Base-by-base conservation (phyloP, 108 stramenopile species). In the Nitzschia putrida region DNA sequence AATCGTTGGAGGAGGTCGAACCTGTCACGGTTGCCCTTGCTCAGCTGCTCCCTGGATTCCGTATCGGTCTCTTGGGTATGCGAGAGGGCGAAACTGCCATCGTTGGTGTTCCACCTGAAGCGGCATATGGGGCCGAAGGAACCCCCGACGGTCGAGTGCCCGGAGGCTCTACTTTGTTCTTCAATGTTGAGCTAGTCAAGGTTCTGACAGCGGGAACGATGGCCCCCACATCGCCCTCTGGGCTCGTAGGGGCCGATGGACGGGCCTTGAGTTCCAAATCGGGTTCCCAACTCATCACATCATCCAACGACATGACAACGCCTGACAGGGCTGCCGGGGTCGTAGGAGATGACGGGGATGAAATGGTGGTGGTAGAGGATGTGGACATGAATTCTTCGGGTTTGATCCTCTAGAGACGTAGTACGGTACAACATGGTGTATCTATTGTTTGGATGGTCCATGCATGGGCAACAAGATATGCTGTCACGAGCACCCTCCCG, bases 61-160 rank as follows among this genome's bases (percentile, higher is more conserved):
- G 79, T 61, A 80, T 85, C 7, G 92, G 88, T 59, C 68, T 93
- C 16, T 65, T 89, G 57, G 69, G 77, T 51, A 90, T 93, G 92
- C 86, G 84, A 63, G 80, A 93, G 69, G 92, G 92, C 7, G 92
- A 93, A 58, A 93, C 92, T 8, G 89, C 89, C 57, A 93, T 93
- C 89, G 38, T 93, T 39, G 92, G 92, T 4, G 88, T 93, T 60
- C 92, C 92, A 16, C 83, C 89, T 14, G 87, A 87, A 66, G 75
- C 79, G 67, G 92, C 71, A 21, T 93, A 93, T 69, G 92, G 92
- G 38, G 80, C 79, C 8, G 77, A 76, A 43, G 92, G 91, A 49
- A 88, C 87, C 47, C 88, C 89, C 10, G 92, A 93, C 72, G 92
- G 92, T 54, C 74, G 85, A 23, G 85, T 93, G 57, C 92, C 92